Evolutionary conservation across 228 moss, liverwort and hornwort species (phyloP).

Genomic region (Sphagnum magellanicum): DNA sequence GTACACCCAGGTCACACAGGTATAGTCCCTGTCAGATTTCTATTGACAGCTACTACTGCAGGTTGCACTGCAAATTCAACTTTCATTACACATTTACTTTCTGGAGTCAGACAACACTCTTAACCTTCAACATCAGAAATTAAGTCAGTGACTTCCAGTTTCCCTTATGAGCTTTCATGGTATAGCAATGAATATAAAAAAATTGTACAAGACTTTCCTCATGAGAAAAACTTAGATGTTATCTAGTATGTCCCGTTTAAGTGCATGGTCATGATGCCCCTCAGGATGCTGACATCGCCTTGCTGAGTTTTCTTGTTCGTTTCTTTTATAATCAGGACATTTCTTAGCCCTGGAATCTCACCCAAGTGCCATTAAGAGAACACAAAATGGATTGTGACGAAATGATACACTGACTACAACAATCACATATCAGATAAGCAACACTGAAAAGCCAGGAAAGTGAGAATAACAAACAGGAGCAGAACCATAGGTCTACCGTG

Average conservation of each 20-base stretch:
- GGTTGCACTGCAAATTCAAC: too few species aligned
- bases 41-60: too few species aligned
- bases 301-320: slow-evolving; percentile 1
- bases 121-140: too few species aligned
- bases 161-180: too few species aligned
- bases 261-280: slow-evolving; percentile 3
- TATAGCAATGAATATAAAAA: too few species aligned
- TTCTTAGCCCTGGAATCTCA: slow-evolving; percentile 4
- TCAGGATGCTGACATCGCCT: neutral
- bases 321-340: slow-evolving; percentile 1
- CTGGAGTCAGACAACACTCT: too few species aligned
- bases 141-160: too few species aligned
- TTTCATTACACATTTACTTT: too few species aligned
- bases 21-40: too few species aligned
- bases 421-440: neutral
- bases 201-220: too few species aligned
- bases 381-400: neutral
- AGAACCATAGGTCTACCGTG: too few species aligned
- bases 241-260: slow-evolving; percentile 1
- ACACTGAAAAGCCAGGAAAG: neutral
- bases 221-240: neutral
- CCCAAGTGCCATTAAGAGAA: neutral
- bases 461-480: neutral
- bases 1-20: too few species aligned
- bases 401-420: neutral